Evolutionary conservation across 177 flowering plant species (phyloP).

Genomic region (Vitis hybrid): DNA sequence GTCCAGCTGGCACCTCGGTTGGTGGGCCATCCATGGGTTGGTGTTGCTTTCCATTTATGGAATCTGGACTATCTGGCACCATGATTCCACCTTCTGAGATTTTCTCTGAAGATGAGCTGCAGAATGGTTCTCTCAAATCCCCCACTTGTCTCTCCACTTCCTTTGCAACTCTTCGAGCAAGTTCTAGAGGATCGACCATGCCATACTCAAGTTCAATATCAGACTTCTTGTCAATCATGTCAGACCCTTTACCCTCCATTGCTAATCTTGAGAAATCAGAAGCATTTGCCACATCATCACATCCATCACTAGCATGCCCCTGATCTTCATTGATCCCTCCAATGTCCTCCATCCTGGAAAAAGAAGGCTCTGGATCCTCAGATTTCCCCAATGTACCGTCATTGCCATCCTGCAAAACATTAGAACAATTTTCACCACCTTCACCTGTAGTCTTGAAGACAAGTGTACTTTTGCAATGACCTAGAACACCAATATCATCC

Average conservation of each 20-base stretch:
- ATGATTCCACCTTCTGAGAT: slow-evolving; percentile 22
- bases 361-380: slow-evolving; percentile 22
- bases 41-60: slow-evolving; percentile 26
- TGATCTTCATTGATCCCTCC: slow-evolving; percentile 19
- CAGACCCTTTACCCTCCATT: slow-evolving; percentile 20
- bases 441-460: slow-evolving; percentile 15
- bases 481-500: slow-evolving; percentile 10
- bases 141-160: slow-evolving; percentile 41
- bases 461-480: slow-evolving; percentile 15
- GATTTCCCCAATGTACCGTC: slow-evolving; percentile 18
- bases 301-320: slow-evolving; percentile 24
- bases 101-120: slow-evolving; percentile 34
- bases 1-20: slow-evolving; percentile 18
- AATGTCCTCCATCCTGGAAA: slow-evolving; percentile 29
- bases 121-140: slow-evolving; percentile 25
- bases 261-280: slow-evolving; percentile 23
- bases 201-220: slow-evolving; percentile 38
- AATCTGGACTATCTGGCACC: slow-evolving; percentile 31
- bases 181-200: slow-evolving; percentile 40
- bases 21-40: slow-evolving; percentile 6
- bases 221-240: slow-evolving; percentile 18
- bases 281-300: slow-evolving; percentile 19
- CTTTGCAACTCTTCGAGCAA: slow-evolving; percentile 45
- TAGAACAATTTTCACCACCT: slow-evolving; percentile 24
- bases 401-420: slow-evolving; percentile 17